phyloP scores from a whole-genome alignment of 2,329 filamentous ascomycete genomes.

The Apiospora hydei region DNA sequence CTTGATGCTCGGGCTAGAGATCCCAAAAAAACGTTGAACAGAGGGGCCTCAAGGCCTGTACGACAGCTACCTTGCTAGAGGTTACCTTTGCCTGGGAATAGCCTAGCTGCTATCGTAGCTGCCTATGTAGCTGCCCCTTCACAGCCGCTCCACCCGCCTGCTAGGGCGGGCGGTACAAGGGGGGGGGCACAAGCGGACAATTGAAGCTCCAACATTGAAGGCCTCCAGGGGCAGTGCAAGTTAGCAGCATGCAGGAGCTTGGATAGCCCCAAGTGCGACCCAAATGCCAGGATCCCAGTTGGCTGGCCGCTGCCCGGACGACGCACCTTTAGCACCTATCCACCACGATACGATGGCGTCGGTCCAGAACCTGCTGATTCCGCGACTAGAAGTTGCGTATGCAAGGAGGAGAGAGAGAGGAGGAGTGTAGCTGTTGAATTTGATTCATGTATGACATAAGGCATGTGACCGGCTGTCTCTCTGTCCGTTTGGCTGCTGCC shows the following conservation, averaged over 20 bases:
- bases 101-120: background rate
- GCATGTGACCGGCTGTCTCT: background rate
- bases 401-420: background rate
- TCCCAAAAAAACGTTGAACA: constrained; percentile 3
- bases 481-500: background rate
- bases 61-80: background rate
- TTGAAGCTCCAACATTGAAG: background rate
- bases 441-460: background rate
- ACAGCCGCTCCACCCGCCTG: constrained; percentile 12
- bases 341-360: background rate
- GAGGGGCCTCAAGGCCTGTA: background rate
- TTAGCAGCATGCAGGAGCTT: background rate
- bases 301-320: constrained; percentile 14
- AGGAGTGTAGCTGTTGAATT: background rate
- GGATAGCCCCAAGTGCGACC: background rate
- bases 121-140: background rate
- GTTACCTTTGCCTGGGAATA: background rate
- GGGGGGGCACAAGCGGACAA: too few species aligned
- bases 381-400: constrained; percentile 6
- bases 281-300: constrained; percentile 7
- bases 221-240: too few species aligned
- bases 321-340: background rate
- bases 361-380: constrained; percentile 21
- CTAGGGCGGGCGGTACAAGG: background rate
- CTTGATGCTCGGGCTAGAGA: background rate